These are phyloP conservation scores for Cajanus cajan DNA, from an alignment of 306 rosid genomes.

Conservation along the genomic window DNA sequence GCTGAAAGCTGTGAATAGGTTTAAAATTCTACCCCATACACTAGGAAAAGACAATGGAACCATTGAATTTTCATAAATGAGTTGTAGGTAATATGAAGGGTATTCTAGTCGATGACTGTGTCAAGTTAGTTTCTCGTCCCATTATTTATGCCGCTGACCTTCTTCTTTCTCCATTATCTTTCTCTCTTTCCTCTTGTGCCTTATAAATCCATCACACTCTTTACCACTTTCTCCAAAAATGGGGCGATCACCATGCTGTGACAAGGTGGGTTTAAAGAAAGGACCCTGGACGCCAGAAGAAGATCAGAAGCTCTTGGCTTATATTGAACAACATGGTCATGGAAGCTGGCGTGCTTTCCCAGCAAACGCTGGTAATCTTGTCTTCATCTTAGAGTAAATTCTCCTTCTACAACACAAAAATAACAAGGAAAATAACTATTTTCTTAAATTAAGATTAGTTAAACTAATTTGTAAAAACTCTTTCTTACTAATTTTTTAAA, in stretches of 20 bases:
- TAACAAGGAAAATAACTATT: no score
- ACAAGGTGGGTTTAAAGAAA: slow-evolving; percentile 90
- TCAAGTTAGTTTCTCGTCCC: slow-evolving; percentile 48
- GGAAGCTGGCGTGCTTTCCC: slow-evolving; percentile 98
- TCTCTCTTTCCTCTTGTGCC: not conserved
- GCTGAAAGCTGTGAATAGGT: slow-evolving; percentile 18
- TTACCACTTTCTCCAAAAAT: slow-evolving; percentile 46
- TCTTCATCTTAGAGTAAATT: no score
- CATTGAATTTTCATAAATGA: not conserved
- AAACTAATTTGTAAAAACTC: no score
- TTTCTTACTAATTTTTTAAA: no score
- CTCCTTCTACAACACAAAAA: no score
- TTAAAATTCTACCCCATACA: slow-evolving; percentile 15
- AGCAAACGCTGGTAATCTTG: slow-evolving; percentile 66
- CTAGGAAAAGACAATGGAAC: slow-evolving; percentile 28
- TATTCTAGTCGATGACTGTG: slow-evolving; percentile 31
- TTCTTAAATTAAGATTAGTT: no score
- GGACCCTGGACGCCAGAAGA: slow-evolving; percentile 99
- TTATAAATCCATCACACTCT: no score
- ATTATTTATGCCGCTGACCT: slow-evolving; percentile 61
- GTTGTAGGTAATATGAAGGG: slow-evolving; percentile 35
- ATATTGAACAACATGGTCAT: slow-evolving; percentile 90
- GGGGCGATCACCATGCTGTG: slow-evolving; percentile 99
- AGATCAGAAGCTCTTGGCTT: slow-evolving; percentile 92
- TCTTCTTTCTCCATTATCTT: slow-evolving; percentile 53